phyloP scores from a whole-genome alignment of 495 filamentous ascomycete genomes.

The Xylaria bambusicola region DNA sequence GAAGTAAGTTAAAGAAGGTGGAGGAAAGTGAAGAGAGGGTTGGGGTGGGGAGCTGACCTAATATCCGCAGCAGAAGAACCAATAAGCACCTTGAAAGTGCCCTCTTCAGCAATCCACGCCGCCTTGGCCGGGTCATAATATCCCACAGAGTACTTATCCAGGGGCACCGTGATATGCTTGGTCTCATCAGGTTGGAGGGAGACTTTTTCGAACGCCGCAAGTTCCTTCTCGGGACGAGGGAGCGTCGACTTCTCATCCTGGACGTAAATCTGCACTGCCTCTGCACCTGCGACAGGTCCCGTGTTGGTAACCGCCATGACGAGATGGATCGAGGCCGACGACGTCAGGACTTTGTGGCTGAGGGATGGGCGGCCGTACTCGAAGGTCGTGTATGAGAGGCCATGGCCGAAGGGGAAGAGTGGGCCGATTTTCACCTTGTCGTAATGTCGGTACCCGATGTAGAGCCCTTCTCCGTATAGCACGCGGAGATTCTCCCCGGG shows the following conservation, averaged over 20 bases:
- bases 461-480: slow-evolving; percentile 82
- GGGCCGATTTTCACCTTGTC: slow-evolving; percentile 67
- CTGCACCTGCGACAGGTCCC: slow-evolving; percentile 64
- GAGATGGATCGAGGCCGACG: slow-evolving; percentile 58
- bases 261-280: slow-evolving; percentile 81
- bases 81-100: slow-evolving; percentile 66
- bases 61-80: slow-evolving; percentile 55
- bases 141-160: slow-evolving; percentile 77
- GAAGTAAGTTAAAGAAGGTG: no score
- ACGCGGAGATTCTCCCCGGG: slow-evolving; percentile 76
- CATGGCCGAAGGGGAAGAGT: slow-evolving; percentile 80
- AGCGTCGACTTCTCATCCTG: slow-evolving; percentile 54
- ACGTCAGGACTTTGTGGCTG: slow-evolving; percentile 48
- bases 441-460: slow-evolving; percentile 83
- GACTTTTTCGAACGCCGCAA: slow-evolving; percentile 82
- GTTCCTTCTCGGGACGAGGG: slow-evolving; percentile 72
- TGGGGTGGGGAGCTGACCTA: slow-evolving; percentile 33
- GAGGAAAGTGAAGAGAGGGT: no score
- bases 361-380: slow-evolving; percentile 63
- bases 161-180: slow-evolving; percentile 60
- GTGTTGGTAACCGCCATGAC: slow-evolving; percentile 70
- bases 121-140: slow-evolving; percentile 74
- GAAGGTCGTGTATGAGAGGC: slow-evolving; percentile 81
- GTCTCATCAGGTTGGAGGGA: slow-evolving; percentile 68
- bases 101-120: slow-evolving; percentile 79